Evolutionary conservation across 208 protist species (phyloP).

Genomic region (Leishmania arabica): DNA sequence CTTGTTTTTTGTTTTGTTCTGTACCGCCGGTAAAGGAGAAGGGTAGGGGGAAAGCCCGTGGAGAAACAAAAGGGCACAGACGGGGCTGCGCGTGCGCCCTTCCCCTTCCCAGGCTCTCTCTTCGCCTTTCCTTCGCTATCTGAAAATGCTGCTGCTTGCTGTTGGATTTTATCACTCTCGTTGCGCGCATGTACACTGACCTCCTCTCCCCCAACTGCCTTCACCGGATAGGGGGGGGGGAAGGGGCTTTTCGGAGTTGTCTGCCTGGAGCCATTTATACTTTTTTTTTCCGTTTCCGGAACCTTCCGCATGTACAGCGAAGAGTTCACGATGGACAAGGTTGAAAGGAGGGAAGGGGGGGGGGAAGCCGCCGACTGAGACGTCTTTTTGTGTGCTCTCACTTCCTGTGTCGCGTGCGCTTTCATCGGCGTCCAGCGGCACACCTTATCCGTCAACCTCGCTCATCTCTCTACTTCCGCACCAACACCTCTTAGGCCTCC

Average conservation of each 20-base stretch:
- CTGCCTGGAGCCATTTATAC: neutral
- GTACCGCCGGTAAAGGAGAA: neutral
- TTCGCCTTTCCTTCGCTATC: neutral
- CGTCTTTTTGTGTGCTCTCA: neutral
- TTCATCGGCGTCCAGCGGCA: neutral
- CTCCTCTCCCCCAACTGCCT: neutral
- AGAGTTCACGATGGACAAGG: neutral
- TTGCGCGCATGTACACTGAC: neutral
- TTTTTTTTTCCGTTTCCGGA: neutral
- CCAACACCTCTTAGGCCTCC: neutral
- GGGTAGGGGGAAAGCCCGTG: neutral
- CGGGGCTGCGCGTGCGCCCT: neutral
- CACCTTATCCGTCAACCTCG: neutral
- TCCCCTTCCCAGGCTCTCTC: neutral
- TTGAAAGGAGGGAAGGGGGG: neutral
- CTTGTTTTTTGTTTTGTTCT: neutral
- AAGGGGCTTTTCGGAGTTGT: neutral
- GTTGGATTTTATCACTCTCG: neutral
- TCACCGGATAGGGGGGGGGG: neutral
- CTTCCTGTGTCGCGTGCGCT: neutral
- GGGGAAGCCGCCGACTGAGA: neutral
- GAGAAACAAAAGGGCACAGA: neutral
- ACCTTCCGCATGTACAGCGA: neutral
- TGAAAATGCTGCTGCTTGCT: neutral
- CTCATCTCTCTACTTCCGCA: neutral